Evolutionary conservation across 441 rosid genomes (phyloP).

Genomic region (Omphalea diandra): DNA sequence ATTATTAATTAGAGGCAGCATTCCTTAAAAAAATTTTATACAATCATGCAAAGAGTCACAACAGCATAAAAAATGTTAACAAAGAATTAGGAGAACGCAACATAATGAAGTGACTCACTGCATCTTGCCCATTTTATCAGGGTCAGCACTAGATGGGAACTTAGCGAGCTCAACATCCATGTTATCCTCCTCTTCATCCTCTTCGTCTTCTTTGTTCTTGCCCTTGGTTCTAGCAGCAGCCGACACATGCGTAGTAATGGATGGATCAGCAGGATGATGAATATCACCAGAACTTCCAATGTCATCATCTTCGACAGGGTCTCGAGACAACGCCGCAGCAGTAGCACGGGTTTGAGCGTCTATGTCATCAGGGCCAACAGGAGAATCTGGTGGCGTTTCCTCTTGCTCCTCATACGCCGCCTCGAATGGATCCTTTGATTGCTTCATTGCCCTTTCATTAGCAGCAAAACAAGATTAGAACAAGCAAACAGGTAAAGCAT

Average conservation of each 20-base stretch:
- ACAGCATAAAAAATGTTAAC: background rate
- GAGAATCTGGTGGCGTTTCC: constrained; percentile 66
- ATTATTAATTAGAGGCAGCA: too few species aligned
- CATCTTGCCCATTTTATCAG: constrained; percentile 82
- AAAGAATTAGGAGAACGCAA: background rate
- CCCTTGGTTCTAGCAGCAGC: constrained; percentile 20
- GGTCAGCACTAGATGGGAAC: constrained; percentile 68
- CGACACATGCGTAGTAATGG: constrained; percentile 24
- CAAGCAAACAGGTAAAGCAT: too few species aligned
- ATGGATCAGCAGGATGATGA: constrained; percentile 27
- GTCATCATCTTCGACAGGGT: constrained; percentile 41
- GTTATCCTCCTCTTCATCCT: constrained; percentile 87
- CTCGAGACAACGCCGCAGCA: constrained; percentile 19
- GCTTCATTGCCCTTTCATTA: constrained; percentile 58
- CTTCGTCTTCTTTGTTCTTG: constrained; percentile 66
- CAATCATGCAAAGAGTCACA: too few species aligned
- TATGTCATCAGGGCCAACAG: constrained; percentile 37
- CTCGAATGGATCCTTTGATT: constrained; percentile 87
- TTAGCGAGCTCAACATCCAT: constrained; percentile 80
- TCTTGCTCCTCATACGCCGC: constrained; percentile 80
- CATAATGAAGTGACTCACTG: constrained; percentile 48
- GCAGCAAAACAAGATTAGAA: too few species aligned
- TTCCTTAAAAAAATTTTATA: too few species aligned
- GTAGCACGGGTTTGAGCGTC: constrained; percentile 22
- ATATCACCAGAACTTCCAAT: constrained; percentile 11